Conservation (phyloP, 2,329 filamentous ascomycete genomes). For the Ophiocordyceps camponoti-floridani region DNA sequence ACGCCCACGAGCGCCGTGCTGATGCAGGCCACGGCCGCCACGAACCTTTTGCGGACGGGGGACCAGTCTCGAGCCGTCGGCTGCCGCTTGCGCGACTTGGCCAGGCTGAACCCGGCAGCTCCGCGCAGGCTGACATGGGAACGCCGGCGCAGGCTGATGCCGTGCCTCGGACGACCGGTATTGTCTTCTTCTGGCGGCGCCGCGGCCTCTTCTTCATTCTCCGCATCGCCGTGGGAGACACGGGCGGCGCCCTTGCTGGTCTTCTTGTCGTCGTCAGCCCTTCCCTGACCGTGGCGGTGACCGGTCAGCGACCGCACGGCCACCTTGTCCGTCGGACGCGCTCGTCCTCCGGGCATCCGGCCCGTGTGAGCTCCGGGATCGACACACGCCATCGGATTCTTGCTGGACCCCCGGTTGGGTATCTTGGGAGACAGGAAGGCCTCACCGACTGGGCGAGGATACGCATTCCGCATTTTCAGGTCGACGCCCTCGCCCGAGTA, state of each 20-base stretch:
- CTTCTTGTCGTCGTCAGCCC: not conserved
- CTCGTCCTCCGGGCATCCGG: not conserved
- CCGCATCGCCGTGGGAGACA: not conserved
- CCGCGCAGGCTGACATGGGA: conserved; percentile 36
- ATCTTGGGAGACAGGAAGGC: conserved; percentile 2
- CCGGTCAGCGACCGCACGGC: not conserved
- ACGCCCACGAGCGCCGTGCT: conserved; percentile 56
- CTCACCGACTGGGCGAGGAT: not conserved
- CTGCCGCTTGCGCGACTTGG: conserved; percentile 37
- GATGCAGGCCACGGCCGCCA: conserved; percentile 50
- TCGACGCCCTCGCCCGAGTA: conserved; percentile 6
- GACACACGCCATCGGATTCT: not conserved
- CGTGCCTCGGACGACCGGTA: conserved; percentile 11
- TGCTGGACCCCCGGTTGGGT: conserved; percentile 5
- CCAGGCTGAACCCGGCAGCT: conserved; percentile 30
- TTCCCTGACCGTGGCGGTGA: not conserved
- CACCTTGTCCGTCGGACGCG: not conserved
- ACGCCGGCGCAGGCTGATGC: conserved; percentile 27
- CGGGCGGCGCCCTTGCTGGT: not conserved
- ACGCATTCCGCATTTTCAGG: conserved; percentile 1
- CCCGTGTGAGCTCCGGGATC: not conserved
- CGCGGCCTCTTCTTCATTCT: conserved; percentile 6
- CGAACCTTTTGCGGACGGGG: conserved; percentile 45
- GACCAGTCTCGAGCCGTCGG: conserved; percentile 60
- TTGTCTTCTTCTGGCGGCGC: conserved; percentile 8